phyloP scores from a whole-genome alignment of 2,329 filamentous ascomycete genomes.

The Alternaria ethzedia region DNA sequence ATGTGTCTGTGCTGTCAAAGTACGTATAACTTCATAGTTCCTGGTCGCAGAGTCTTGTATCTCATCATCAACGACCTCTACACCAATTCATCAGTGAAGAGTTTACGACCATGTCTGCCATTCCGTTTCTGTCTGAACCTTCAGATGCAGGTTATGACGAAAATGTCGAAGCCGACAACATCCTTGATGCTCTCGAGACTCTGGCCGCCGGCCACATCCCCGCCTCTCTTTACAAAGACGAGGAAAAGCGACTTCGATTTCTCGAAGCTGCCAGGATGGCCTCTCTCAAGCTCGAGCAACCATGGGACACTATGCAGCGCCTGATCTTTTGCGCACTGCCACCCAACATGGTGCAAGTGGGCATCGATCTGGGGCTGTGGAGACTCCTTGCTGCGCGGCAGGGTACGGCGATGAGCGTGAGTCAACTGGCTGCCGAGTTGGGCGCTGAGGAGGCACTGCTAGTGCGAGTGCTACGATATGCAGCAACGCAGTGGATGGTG shows the following conservation, averaged over 20 bases:
- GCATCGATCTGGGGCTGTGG: conserved; percentile 7
- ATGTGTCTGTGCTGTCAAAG: neutral
- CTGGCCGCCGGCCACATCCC: conserved; percentile 1
- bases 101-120: neutral
- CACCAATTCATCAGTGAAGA: neutral
- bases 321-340: conserved; percentile 4
- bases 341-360: conserved; percentile 7
- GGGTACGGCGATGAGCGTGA: neutral
- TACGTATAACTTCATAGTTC: neutral
- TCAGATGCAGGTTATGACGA: neutral
- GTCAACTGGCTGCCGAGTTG: conserved; percentile 1
- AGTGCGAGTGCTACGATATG: conserved; percentile 3
- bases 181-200: conserved; percentile 4
- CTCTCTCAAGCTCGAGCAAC: conserved; percentile 6
- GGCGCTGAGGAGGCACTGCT: conserved; percentile 2
- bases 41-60: neutral
- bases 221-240: neutral
- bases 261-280: conserved; percentile 7
- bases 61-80: neutral
- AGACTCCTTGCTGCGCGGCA: neutral
- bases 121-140: neutral
- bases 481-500: conserved; percentile 10
- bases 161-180: neutral
- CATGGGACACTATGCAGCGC: conserved; percentile 9
- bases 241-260: conserved; percentile 5